These are phyloP conservation scores for Phialemoniopsis sp. DNA, from an alignment of 2,329 filamentous ascomycete species.

Conservation along the genomic window DNA sequence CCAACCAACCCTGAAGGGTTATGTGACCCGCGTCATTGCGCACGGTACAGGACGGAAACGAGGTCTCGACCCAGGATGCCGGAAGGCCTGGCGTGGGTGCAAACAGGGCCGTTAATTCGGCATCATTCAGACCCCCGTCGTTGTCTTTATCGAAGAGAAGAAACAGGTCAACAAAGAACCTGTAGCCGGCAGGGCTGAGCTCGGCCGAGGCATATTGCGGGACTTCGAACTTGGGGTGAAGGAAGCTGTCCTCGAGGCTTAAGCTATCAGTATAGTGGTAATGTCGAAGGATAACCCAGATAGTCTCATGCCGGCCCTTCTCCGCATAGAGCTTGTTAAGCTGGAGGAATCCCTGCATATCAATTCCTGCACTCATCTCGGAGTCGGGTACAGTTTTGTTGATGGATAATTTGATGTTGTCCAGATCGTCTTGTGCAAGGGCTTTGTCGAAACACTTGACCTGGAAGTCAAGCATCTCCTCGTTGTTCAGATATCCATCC, in stretches of 20 bases:
- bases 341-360: slow-evolving; percentile 78
- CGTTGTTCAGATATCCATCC: slow-evolving; percentile 83
- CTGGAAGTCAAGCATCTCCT: slow-evolving; percentile 89
- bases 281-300: slow-evolving; percentile 93
- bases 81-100: slow-evolving; percentile 90
- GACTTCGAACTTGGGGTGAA: slow-evolving; percentile 92
- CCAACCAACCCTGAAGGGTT: slow-evolving; percentile 94
- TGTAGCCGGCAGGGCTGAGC: slow-evolving; percentile 87
- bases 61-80: slow-evolving; percentile 79
- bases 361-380: slow-evolving; percentile 67
- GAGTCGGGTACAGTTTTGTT: slow-evolving; percentile 62
- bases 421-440: slow-evolving; percentile 73
- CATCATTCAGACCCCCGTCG: slow-evolving; percentile 85
- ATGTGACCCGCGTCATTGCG: slow-evolving; percentile 94
- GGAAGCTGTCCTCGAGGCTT: slow-evolving; percentile 83
- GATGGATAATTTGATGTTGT: slow-evolving; percentile 88
- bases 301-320: slow-evolving; percentile 95
- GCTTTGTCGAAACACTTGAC: slow-evolving; percentile 88
- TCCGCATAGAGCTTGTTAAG: slow-evolving; percentile 96
- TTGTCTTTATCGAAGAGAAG: slow-evolving; percentile 96
- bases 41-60: slow-evolving; percentile 90
- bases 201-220: slow-evolving; percentile 90
- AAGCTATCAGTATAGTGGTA: slow-evolving; percentile 96
- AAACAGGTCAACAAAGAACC: slow-evolving; percentile 94
- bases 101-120: slow-evolving; percentile 82